These are phyloP conservation scores for Aureoboletus auriporus DNA, from an alignment of 768 basidiomycete genomes.

Conservation along the genomic window DNA sequence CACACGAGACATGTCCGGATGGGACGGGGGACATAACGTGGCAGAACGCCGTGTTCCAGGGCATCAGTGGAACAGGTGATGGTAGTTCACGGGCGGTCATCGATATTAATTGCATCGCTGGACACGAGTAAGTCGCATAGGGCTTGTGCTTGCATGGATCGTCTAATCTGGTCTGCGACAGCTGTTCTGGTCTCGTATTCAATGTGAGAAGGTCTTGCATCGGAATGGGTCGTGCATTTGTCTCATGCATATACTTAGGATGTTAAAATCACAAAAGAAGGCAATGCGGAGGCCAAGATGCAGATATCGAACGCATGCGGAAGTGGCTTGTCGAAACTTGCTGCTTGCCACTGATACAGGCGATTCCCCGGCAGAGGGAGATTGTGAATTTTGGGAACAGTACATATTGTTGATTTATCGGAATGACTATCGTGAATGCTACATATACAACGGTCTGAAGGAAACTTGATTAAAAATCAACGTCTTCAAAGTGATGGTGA, in stretches of 20 bases:
- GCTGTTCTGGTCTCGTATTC: conserved; percentile 3
- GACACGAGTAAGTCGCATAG: not conserved
- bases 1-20: not conserved
- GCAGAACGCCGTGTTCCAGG: conserved; percentile 5
- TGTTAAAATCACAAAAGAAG: conserved; percentile 7
- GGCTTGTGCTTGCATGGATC: not conserved
- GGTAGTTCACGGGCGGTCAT: not conserved
- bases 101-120: not conserved
- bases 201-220: conserved; percentile 4
- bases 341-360: not conserved
- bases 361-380: no score
- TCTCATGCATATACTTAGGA: not conserved
- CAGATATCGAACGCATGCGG: conserved; percentile 5
- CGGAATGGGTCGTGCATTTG: not conserved
- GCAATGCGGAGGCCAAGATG: not conserved
- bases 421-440: conserved; percentile 3
- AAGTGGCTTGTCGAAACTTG: not conserved
- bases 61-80: conserved; percentile 10
- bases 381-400: not conserved
- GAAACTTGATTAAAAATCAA: not conserved
- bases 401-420: not conserved
- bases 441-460: conserved; percentile 7
- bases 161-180: conserved; percentile 1
- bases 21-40: conserved; percentile 6
- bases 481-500: not conserved